phyloP scores from a whole-genome alignment of 257 asterid species.

The Ophiorrhiza pumila region DNA sequence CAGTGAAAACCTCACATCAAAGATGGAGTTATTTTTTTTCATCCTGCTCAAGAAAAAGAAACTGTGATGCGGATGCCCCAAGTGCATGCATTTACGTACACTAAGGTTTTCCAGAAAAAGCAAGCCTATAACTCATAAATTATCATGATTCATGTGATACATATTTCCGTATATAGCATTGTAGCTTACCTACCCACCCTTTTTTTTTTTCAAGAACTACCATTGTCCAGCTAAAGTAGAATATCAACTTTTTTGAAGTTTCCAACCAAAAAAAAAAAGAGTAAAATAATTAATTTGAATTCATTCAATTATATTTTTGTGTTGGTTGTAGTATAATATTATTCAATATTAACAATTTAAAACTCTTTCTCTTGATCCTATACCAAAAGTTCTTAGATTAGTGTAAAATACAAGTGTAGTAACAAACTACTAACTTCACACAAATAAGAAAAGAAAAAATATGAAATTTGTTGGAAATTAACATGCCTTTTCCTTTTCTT shows the following conservation, averaged over 20 bases:
- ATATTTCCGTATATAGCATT: background rate
- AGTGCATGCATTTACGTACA: no score
- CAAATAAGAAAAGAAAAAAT: no score
- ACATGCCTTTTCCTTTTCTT: no score
- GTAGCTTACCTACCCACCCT: background rate
- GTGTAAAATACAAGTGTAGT: no score
- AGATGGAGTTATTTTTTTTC: background rate
- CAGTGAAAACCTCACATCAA: slow-evolving; percentile 7
- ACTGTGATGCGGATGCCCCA: background rate
- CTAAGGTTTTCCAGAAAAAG: background rate
- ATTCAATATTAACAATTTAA: no score
- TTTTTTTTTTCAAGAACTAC: background rate
- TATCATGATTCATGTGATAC: background rate
- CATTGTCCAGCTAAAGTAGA: background rate
- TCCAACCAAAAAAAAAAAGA: background rate
- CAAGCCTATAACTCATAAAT: background rate
- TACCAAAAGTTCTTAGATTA: no score
- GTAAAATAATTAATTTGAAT: background rate
- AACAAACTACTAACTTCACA: no score
- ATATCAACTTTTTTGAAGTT: background rate
- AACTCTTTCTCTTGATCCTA: no score
- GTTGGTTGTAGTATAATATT: background rate
- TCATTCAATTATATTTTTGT: background rate
- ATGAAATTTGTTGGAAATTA: background rate
- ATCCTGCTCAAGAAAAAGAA: background rate